phyloP scores from a whole-genome alignment of 768 basidiomycete genomes.

The Amyloporia xantha region DNA sequence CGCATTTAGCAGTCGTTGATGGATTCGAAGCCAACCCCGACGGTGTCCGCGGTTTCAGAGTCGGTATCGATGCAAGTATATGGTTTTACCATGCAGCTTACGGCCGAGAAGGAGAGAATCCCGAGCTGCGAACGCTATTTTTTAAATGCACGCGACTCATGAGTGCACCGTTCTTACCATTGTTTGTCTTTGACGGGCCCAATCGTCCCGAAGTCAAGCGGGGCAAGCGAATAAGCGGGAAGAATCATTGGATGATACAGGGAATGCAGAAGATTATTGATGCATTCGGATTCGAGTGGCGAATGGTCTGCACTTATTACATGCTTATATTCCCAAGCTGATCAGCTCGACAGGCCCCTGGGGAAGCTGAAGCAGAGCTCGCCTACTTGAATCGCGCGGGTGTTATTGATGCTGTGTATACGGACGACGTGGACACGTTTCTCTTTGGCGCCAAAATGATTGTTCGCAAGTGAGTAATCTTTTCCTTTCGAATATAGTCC shows the following conservation, averaged over 20 bases:
- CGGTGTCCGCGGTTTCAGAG: conserved; percentile 63
- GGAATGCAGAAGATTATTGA: conserved; percentile 77
- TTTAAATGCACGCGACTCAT: conserved; percentile 80
- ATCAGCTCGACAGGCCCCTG: conserved; percentile 60
- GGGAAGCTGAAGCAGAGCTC: conserved; percentile 92
- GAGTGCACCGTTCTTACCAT: conserved; percentile 71
- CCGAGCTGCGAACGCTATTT: conserved; percentile 76
- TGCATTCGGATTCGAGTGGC: conserved; percentile 77
- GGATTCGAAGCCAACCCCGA: conserved; percentile 66
- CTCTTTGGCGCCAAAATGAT: conserved; percentile 82
- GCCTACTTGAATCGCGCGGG: conserved; percentile 80
- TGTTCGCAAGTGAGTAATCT: conserved; percentile 66
- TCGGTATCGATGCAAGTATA: conserved; percentile 82
- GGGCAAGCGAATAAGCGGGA: conserved; percentile 61
- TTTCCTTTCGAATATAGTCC: not conserved
- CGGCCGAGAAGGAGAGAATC: conserved; percentile 78
- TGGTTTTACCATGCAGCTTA: conserved; percentile 80
- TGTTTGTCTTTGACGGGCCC: conserved; percentile 92
- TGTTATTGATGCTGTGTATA: conserved; percentile 80
- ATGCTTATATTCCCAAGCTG: conserved; percentile 24
- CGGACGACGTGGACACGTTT: conserved; percentile 92
- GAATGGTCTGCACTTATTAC: conserved; percentile 38
- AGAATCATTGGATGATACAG: conserved; percentile 57
- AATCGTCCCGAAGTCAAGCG: conserved; percentile 77
- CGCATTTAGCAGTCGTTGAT: conserved; percentile 66